phyloP scores from a whole-genome alignment of 2,329 filamentous ascomycete species.

The Alternaria triticina region DNA sequence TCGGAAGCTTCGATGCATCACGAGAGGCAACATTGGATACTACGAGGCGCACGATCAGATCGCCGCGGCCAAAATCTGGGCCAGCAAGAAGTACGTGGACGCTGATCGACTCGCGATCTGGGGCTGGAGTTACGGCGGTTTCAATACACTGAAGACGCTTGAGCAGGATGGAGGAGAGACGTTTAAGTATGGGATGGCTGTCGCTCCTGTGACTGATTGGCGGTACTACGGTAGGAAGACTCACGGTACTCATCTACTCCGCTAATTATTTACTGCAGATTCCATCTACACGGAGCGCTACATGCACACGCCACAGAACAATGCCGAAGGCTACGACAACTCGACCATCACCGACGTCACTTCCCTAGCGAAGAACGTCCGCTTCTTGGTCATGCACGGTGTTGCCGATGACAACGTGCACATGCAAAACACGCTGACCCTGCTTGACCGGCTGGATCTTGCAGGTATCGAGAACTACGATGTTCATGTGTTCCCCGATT shows the following conservation, averaged over 20 bases:
- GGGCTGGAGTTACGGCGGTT: slow-evolving; percentile 98
- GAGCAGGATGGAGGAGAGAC: slow-evolving; percentile 88
- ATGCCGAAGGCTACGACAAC: slow-evolving; percentile 76
- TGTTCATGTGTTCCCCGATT: slow-evolving; percentile 94
- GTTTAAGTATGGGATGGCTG: slow-evolving; percentile 96
- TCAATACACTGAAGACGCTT: slow-evolving; percentile 91
- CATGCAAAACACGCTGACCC: slow-evolving; percentile 87
- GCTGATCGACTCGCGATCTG: slow-evolving; percentile 84
- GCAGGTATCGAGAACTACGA: slow-evolving; percentile 90
- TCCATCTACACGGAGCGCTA: slow-evolving; percentile 95
- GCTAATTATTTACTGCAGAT: slow-evolving; percentile 56
- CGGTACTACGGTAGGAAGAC: slow-evolving; percentile 72
- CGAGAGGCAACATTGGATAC: slow-evolving; percentile 82
- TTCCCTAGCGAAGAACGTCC: slow-evolving; percentile 75
- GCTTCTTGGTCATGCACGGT: slow-evolving; percentile 95
- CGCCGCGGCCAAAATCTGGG: slow-evolving; percentile 84
- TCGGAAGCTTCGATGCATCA: slow-evolving; percentile 78
- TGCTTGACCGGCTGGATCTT: slow-evolving; percentile 86
- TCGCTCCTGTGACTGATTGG: slow-evolving; percentile 99
- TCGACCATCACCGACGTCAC: slow-evolving; percentile 76
- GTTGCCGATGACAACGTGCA: slow-evolving; percentile 98
- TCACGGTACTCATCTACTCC: neutral
- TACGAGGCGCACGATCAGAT: slow-evolving; percentile 93
- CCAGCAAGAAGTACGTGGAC: slow-evolving; percentile 82
- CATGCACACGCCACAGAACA: slow-evolving; percentile 92